A percentile compares a stretch with the other conserved stretches of the same genome.
phyloP scores from a whole-genome alignment of 192 early-diverging fungal species.

The Backusella tuberculispora region DNA sequence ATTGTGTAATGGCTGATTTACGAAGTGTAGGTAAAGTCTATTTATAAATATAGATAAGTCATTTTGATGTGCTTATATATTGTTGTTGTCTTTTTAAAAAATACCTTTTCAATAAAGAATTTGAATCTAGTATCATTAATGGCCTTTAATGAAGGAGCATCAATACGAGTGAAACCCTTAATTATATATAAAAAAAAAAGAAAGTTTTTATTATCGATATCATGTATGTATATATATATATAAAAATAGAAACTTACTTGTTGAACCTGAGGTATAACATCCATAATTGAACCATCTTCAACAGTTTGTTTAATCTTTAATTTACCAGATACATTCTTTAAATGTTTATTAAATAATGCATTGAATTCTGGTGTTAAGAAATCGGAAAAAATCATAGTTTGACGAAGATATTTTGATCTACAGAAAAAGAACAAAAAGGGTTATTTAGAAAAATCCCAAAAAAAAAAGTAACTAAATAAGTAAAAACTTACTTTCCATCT shows the following conservation, averaged over 20 bases:
- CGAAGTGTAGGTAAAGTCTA: conserved; percentile 64
- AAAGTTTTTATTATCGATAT: background rate
- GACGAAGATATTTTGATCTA: conserved; percentile 82
- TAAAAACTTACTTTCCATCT: conserved; percentile 66
- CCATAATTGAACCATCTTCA: conserved; percentile 68
- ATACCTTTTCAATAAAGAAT: conserved; percentile 77
- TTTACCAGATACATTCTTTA: conserved; percentile 69
- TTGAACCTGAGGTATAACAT: conserved; percentile 78
- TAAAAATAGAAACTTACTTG: conserved; percentile 53
- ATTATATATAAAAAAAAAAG: background rate
- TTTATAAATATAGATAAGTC: background rate
- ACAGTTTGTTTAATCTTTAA: conserved; percentile 66
- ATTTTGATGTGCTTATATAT: background rate
- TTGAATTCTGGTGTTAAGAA: conserved; percentile 93
- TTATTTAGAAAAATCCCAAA: background rate
- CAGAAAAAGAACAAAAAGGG: background rate
- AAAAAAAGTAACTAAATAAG: background rate
- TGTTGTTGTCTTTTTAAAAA: background rate
- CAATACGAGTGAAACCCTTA: conserved; percentile 77
- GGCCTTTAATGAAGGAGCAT: conserved; percentile 57
- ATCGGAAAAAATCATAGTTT: conserved; percentile 84
- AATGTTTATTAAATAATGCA: conserved; percentile 75
- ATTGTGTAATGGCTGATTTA: conserved; percentile 57
- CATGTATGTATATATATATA: conserved; percentile 14
- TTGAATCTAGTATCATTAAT: conserved; percentile 82